These are phyloP conservation scores for Iberis amara DNA, from an alignment of 441 rosid genomes.

Conservation along the genomic window DNA sequence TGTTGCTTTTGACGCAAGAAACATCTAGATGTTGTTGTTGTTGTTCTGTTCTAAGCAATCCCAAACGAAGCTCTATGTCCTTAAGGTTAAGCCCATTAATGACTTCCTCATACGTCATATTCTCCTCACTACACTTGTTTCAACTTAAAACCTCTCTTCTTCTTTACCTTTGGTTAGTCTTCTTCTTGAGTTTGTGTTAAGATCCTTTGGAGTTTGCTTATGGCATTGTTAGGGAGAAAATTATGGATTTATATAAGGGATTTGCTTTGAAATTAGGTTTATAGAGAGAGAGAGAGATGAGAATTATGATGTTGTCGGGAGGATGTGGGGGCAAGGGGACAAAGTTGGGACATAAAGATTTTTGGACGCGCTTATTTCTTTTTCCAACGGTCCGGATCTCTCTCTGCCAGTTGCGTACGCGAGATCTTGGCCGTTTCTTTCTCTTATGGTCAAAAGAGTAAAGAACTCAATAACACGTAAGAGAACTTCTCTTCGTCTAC, in stretches of 20 bases:
- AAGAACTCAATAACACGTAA: too few relatives aligned
- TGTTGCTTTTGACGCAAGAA: slow-evolving; percentile 43
- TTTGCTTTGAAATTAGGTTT: slow-evolving; percentile 12
- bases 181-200: slow-evolving; percentile 21
- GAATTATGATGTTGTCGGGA: slow-evolving; percentile 65
- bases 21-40: slow-evolving; percentile 22
- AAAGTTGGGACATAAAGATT: slow-evolving; percentile 44
- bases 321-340: slow-evolving; percentile 74
- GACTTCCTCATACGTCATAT: slow-evolving; percentile 33
- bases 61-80: slow-evolving; percentile 80
- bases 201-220: slow-evolving; percentile 18
- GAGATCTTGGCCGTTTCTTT: slow-evolving; percentile 28
- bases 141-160: slow-evolving; percentile 9
- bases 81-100: slow-evolving; percentile 51
- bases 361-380: slow-evolving; percentile 24
- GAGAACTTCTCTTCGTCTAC: too few relatives aligned
- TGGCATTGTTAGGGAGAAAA: slow-evolving; percentile 20
- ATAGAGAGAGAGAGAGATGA: slow-evolving; percentile 15
- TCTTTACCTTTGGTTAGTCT: background rate
- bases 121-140: slow-evolving; percentile 29
- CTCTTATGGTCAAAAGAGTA: slow-evolving; percentile 24
- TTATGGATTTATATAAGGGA: slow-evolving; percentile 31
- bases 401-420: slow-evolving; percentile 15
- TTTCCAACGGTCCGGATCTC: slow-evolving; percentile 25
- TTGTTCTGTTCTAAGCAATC: slow-evolving; percentile 62